phyloP scores from a whole-genome alignment of 345 rosid genomes.

The Moringa oleifera region DNA sequence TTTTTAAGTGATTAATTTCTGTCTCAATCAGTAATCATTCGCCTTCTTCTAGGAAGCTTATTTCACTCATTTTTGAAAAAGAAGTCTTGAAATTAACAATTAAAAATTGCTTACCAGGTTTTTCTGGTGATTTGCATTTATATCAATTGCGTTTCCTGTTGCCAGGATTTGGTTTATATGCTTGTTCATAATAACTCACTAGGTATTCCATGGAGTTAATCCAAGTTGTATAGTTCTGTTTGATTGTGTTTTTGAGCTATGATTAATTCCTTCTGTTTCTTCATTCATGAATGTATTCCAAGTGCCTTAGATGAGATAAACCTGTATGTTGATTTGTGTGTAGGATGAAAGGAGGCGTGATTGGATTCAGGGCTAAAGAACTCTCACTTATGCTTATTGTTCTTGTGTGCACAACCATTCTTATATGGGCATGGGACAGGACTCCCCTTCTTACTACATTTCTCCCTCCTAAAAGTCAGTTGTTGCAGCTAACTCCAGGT shows the following conservation, averaged over 20 bases:
- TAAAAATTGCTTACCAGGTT: too few relatives aligned
- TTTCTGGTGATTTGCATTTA: too few relatives aligned
- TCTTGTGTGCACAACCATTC: conserved; percentile 43
- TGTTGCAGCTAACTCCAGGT: conserved; percentile 50
- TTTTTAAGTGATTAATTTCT: too few relatives aligned
- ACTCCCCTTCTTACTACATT: conserved; percentile 36
- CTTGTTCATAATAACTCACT: too few relatives aligned
- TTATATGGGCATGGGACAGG: conserved; percentile 61
- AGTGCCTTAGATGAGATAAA: conserved; percentile 11
- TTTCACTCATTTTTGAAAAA: too few relatives aligned
- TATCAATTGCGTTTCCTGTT: too few relatives aligned
- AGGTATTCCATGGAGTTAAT: too few relatives aligned
- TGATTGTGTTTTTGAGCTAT: too few relatives aligned
- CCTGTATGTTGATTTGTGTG: conserved; percentile 6
- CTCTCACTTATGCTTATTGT: conserved; percentile 51
- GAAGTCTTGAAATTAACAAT: too few relatives aligned
- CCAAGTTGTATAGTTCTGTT: too few relatives aligned
- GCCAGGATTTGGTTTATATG: too few relatives aligned
- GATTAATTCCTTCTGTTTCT: background rate
- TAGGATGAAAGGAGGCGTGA: conserved; percentile 59
- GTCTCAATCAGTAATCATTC: background rate
- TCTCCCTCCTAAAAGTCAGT: conserved; percentile 40
- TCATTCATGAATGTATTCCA: background rate
- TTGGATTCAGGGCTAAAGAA: conserved; percentile 37
- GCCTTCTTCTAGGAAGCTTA: too few relatives aligned